These are phyloP conservation scores for Rosa hybrid DNA, from an alignment of 331 rosid species.

Conservation along the genomic window DNA sequence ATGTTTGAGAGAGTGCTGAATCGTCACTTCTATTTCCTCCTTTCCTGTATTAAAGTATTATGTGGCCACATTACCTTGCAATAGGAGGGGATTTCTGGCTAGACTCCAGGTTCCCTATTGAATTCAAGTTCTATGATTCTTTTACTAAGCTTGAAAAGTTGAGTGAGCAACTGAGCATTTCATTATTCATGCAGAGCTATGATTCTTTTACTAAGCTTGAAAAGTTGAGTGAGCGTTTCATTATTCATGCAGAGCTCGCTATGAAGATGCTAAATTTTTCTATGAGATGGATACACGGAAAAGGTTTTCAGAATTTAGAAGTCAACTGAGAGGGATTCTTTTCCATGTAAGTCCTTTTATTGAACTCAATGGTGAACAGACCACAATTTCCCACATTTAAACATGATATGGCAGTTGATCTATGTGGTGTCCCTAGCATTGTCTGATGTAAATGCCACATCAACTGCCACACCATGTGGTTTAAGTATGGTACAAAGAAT, in stretches of 20 bases:
- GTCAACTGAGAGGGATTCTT: constrained; percentile 74
- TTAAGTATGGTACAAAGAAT: too few relatives aligned
- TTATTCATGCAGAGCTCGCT: constrained; percentile 75
- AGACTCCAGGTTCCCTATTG: constrained; percentile 9
- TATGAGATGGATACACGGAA: constrained; percentile 76
- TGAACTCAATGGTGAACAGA: neutral
- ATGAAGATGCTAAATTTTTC: constrained; percentile 97
- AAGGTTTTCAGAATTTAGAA: constrained; percentile 69
- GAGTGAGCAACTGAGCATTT: constrained; percentile 14
- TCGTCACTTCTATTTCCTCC: neutral
- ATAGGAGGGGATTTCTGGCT: constrained; percentile 2
- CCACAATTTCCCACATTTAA: neutral
- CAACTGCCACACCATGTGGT: neutral
- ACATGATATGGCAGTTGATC: neutral
- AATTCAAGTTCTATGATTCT: constrained; percentile 1
- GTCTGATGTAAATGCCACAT: neutral
- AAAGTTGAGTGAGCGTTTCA: constrained; percentile 12
- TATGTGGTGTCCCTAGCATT: neutral
- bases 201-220: constrained; percentile 13
- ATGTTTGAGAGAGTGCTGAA: neutral
- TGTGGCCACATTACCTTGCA: neutral
- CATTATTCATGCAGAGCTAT: constrained; percentile 60
- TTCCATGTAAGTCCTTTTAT: constrained; percentile 69
- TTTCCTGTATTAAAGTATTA: neutral
- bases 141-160: constrained; percentile 17